These are phyloP conservation scores for Ramaria sp. DNA, from an alignment of 768 basidiomycete genomes.

Conservation along the genomic window DNA sequence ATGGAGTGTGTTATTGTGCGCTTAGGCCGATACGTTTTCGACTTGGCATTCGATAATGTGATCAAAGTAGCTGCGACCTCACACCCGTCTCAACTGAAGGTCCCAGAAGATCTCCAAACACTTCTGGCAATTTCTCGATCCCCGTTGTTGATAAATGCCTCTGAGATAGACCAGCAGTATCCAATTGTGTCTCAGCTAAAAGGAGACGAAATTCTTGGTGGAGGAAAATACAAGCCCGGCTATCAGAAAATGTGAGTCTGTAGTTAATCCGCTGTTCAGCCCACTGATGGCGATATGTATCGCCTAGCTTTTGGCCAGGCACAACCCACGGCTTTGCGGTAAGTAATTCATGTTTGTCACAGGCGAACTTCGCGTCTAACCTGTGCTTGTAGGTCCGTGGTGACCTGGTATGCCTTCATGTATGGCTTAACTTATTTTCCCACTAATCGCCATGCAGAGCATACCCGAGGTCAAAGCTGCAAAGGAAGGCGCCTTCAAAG, in stretches of 20 bases:
- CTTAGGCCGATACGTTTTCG: slow-evolving; percentile 45
- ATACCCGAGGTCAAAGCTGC: slow-evolving; percentile 45
- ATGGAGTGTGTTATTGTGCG: neutral
- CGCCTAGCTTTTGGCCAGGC: slow-evolving; percentile 28
- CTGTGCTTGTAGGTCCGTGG: slow-evolving; percentile 24
- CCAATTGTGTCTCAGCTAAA: slow-evolving; percentile 30
- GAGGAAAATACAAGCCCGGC: slow-evolving; percentile 34
- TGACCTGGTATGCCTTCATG: slow-evolving; percentile 17
- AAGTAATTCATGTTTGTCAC: neutral
- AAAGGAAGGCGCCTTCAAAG: slow-evolving; percentile 54
- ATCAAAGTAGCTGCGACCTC: slow-evolving; percentile 38
- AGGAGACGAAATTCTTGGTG: slow-evolving; percentile 41
- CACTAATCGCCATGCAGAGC: slow-evolving; percentile 16
- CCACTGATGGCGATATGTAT: neutral
- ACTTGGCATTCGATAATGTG: slow-evolving; percentile 47
- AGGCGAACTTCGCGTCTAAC: neutral
- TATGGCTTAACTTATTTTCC: neutral
- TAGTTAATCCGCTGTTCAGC: neutral
- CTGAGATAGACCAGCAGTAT: slow-evolving; percentile 39
- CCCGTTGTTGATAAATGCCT: neutral
- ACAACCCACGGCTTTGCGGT: slow-evolving; percentile 45
- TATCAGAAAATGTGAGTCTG: slow-evolving; percentile 30
- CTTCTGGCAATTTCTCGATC: neutral
- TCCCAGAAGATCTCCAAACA: slow-evolving; percentile 49
- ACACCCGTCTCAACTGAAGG: slow-evolving; percentile 53